These are phyloP conservation scores for Gymnopus androsaceus DNA, from an alignment of 1,284 basidiomycete species.

Conservation along the genomic window DNA sequence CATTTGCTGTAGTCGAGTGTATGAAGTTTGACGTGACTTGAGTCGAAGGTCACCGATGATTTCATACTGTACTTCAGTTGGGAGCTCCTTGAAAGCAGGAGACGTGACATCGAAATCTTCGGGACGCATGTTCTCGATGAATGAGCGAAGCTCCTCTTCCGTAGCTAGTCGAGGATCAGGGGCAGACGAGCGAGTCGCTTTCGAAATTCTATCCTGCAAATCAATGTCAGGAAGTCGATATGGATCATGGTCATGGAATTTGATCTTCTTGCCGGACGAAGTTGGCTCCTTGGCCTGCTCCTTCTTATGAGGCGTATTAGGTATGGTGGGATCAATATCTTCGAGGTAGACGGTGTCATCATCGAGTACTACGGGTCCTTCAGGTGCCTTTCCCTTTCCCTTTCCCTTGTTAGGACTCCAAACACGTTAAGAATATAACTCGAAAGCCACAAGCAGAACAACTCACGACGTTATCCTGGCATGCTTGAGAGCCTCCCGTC, in stretches of 20 bases:
- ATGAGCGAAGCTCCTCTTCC: constrained; percentile 86
- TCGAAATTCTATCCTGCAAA: constrained; percentile 59
- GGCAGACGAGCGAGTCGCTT: constrained; percentile 55
- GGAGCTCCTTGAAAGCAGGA: constrained; percentile 88
- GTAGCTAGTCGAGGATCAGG: constrained; percentile 92
- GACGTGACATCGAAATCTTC: constrained; percentile 91
- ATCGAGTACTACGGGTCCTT: constrained; percentile 50
- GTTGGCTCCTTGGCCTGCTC: constrained; percentile 34
- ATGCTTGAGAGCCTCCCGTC: constrained; percentile 85
- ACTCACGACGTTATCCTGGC: constrained; percentile 49
- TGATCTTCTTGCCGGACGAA: constrained; percentile 55
- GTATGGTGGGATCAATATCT: constrained; percentile 68
- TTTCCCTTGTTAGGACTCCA: constrained; percentile 36
- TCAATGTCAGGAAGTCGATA: constrained; percentile 80
- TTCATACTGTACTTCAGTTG: constrained; percentile 97
- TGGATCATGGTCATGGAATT: constrained; percentile 80
- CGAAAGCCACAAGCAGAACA: neutral
- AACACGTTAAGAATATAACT: constrained; percentile 19
- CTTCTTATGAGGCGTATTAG: constrained; percentile 50
- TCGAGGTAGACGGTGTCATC: constrained; percentile 84
- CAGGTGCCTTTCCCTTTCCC: constrained; percentile 46
- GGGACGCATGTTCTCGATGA: constrained; percentile 91
- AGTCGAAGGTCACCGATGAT: constrained; percentile 94
- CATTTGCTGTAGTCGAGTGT: constrained; percentile 92
- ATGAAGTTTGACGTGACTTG: constrained; percentile 92